Evolutionary conservation across 345 rosid species (phyloP).

Genomic region (Psidium friedrichsthalianum): DNA sequence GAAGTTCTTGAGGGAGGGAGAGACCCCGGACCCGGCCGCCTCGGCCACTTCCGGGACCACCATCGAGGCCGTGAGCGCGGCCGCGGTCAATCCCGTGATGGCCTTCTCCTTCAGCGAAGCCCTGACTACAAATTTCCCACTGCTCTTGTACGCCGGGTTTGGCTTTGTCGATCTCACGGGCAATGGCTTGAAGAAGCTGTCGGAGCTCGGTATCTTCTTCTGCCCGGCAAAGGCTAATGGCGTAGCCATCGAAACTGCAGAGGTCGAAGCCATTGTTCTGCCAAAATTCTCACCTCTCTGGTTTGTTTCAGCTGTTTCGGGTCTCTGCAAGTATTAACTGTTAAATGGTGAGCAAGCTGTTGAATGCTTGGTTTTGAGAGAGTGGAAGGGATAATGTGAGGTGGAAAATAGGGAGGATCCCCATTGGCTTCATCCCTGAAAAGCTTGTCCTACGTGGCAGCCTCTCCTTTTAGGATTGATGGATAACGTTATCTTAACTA

Average conservation of each 20-base stretch:
- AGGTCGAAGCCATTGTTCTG: slow-evolving; percentile 56
- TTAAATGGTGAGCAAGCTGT: background rate
- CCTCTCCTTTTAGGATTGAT: slow-evolving; percentile 15
- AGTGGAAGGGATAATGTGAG: slow-evolving; percentile 12
- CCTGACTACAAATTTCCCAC: slow-evolving; percentile 25
- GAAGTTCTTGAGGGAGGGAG: slow-evolving; percentile 91
- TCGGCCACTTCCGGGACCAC: slow-evolving; percentile 66
- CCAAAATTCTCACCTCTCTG: background rate
- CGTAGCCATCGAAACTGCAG: slow-evolving; percentile 58
- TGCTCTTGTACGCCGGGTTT: slow-evolving; percentile 9
- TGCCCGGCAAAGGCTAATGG: slow-evolving; percentile 36
- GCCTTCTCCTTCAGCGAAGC: slow-evolving; percentile 74
- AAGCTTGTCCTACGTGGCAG: slow-evolving; percentile 38
- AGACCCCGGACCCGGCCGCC: slow-evolving; percentile 53
- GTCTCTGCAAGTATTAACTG: background rate
- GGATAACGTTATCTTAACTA: slow-evolving; percentile 58
- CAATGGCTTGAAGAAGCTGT: slow-evolving; percentile 45
- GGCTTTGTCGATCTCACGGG: slow-evolving; percentile 39
- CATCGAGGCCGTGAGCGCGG: slow-evolving; percentile 68
- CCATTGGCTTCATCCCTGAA: background rate
- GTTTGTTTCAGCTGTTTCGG: background rate
- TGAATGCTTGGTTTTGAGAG: slow-evolving; percentile 8
- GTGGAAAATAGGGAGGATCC: slow-evolving; percentile 20
- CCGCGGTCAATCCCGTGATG: slow-evolving; percentile 63
- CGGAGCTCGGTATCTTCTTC: slow-evolving; percentile 23